A percentile compares a stretch with the other conserved stretches of the same genome.
Evolutionary conservation across 2,329 filamentous ascomycete species (phyloP).

Genomic region (Colletotrichum shisoi): DNA sequence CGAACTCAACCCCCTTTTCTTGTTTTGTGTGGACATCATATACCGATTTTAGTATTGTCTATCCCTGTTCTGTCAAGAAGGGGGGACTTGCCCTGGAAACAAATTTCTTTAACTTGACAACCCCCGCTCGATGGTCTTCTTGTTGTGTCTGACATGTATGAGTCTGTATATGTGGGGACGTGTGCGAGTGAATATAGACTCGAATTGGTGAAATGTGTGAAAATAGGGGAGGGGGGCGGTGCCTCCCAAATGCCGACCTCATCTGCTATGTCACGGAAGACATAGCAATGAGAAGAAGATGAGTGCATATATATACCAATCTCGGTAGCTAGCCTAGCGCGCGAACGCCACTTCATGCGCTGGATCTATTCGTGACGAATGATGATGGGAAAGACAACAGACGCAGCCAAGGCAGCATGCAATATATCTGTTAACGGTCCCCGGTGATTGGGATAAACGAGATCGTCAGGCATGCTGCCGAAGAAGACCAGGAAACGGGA

Average conservation of each 20-base stretch:
- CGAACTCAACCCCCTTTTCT: background rate
- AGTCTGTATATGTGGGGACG: background rate
- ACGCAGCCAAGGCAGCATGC: background rate
- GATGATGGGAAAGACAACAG: background rate
- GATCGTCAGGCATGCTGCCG: background rate
- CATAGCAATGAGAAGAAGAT: background rate
- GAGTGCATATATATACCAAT: slow-evolving; percentile 34
- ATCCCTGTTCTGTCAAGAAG: slow-evolving; percentile 34
- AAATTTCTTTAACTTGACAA: slow-evolving; percentile 6
- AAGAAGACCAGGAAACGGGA: background rate
- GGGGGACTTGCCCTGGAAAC: slow-evolving; percentile 26
- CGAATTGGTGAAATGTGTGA: background rate
- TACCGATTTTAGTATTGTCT: slow-evolving; percentile 37
- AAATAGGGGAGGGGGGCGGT: background rate
- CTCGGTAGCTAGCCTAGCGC: slow-evolving; percentile 3
- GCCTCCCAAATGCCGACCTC: background rate
- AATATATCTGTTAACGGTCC: slow-evolving; percentile 13
- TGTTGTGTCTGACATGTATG: background rate
- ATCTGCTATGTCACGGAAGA: background rate
- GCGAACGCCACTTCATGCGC: background rate
- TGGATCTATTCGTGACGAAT: slow-evolving; percentile 6
- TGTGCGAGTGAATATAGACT: background rate
- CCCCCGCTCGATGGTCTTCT: background rate
- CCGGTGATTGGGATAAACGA: background rate
- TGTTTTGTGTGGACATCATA: slow-evolving; percentile 31